Conservation (phyloP, 345 rosid species). For the Gossypium anomalum region DNA sequence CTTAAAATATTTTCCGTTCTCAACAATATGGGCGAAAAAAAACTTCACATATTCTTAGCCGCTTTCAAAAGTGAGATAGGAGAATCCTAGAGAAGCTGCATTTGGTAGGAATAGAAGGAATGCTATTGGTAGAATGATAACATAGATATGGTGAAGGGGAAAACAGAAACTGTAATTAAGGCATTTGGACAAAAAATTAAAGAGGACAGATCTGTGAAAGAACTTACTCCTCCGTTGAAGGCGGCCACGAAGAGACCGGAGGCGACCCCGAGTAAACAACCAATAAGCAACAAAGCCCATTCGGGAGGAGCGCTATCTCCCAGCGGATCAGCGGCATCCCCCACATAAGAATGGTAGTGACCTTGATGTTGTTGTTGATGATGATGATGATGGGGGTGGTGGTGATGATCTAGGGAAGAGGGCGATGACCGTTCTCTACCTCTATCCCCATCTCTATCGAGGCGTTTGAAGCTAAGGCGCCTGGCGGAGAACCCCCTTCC, state of each 20-base stretch:
- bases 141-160: background rate
- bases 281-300: constrained; percentile 87
- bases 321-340: constrained; percentile 5
- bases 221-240: constrained; percentile 74
- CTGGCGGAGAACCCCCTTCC: constrained; percentile 59
- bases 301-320: constrained; percentile 79
- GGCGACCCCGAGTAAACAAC: constrained; percentile 88
- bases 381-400: background rate
- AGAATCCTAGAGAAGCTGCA: background rate
- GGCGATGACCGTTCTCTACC: constrained; percentile 29
- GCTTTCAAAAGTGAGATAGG: background rate
- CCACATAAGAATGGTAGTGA: background rate
- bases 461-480: constrained; percentile 49
- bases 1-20: background rate
- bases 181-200: background rate
- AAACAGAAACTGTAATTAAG: background rate
- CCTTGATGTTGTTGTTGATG: no score
- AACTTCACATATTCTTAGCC: background rate
- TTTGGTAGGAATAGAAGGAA: background rate
- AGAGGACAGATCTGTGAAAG: background rate
- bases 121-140: background rate
- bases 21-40: background rate
- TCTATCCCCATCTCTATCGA: constrained; percentile 23
- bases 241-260: constrained; percentile 92
- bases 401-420: background rate